Evolutionary conservation across 176 grass and related monocot species (phyloP).

Genomic region (Carex littledalei): DNA sequence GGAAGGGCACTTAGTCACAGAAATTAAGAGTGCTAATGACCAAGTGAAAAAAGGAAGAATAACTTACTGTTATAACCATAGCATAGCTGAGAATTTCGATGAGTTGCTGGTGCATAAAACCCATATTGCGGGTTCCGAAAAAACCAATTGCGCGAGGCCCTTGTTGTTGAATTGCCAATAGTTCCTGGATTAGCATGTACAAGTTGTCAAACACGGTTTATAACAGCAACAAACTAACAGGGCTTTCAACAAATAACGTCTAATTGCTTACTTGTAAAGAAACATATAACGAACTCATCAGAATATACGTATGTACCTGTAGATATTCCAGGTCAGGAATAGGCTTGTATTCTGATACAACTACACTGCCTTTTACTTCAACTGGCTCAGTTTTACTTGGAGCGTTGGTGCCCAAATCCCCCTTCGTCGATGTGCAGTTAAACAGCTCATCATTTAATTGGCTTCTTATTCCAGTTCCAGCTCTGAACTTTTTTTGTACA

Average conservation of each 20-base stretch:
- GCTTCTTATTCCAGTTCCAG: constrained; percentile 31
- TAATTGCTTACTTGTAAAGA: background rate
- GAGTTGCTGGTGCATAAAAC: constrained; percentile 98
- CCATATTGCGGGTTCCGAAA: constrained; percentile 98
- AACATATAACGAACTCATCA: background rate
- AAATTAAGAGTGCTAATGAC: background rate
- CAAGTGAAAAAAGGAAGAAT: background rate
- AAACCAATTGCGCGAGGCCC: constrained; percentile 90
- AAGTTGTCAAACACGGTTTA: background rate
- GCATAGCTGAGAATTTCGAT: constrained; percentile 99
- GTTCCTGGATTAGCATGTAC: constrained; percentile 49
- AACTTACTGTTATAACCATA: constrained; percentile 96
- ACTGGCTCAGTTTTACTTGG: constrained; percentile 64
- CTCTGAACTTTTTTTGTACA: constrained; percentile 37
- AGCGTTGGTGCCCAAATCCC: constrained; percentile 48
- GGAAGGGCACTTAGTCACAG: background rate
- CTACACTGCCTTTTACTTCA: constrained; percentile 47
- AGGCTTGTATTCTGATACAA: constrained; percentile 70
- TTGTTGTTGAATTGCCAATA: constrained; percentile 98
- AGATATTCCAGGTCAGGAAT: constrained; percentile 90
- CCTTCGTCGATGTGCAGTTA: constrained; percentile 43
- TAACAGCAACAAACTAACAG: background rate
- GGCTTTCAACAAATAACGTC: constrained; percentile 3
- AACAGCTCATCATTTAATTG: constrained; percentile 28
- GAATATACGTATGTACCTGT: constrained; percentile 54